Evolutionary conservation across 306 rosid species (phyloP).

Genomic region (Sicyos edulis): DNA sequence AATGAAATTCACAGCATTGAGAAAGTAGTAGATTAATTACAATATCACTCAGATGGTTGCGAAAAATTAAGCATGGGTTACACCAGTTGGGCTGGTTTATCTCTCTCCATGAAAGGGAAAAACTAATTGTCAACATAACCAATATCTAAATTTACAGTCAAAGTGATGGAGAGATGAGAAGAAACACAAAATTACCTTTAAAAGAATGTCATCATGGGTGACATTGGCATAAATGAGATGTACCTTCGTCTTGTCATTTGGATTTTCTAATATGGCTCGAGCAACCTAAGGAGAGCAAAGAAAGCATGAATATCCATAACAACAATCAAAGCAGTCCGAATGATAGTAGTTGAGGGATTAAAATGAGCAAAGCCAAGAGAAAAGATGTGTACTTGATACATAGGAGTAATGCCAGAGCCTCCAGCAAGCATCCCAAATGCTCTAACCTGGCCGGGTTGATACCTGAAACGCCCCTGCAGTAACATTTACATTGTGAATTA

Average conservation of each 20-base stretch:
- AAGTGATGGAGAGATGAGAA: not conserved
- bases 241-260: conserved; percentile 74
- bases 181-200: conserved; percentile 54
- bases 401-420: conserved; percentile 99
- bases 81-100: not conserved
- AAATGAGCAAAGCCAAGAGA: conserved; percentile 4
- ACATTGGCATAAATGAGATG: conserved; percentile 97
- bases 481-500: not conserved
- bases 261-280: conserved; percentile 85
- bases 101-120: not conserved
- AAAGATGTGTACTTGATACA: conserved; percentile 70
- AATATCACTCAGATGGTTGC: not conserved
- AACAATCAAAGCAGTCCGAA: conserved; percentile 8
- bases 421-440: conserved; percentile 99
- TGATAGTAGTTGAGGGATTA: not conserved
- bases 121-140: not conserved
- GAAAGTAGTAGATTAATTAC: not conserved
- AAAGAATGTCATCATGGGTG: conserved; percentile 72
- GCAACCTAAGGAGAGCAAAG: conserved; percentile 54
- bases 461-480: conserved; percentile 88
- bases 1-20: not conserved
- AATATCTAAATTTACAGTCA: not conserved
- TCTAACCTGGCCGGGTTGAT: conserved; percentile 77
- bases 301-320: conserved; percentile 10
- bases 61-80: not conserved